A percentile compares a stretch with the other conserved stretches of the same genome.
Conservation (phyloP, 768 basidiomycete genomes). For the Mycena belliarum region DNA sequence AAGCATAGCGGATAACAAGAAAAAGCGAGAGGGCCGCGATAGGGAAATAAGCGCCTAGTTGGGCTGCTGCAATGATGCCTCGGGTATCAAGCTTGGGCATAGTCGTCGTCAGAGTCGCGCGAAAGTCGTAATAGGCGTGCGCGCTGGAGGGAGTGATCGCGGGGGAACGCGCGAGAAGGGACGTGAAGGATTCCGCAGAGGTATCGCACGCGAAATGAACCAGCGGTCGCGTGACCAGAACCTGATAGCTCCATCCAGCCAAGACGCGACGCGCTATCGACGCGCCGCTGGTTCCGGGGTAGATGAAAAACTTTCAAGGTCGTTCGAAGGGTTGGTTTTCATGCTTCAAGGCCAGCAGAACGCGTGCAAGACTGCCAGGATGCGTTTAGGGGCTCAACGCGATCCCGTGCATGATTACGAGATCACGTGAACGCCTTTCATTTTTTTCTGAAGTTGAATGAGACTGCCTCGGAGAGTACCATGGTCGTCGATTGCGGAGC, state of each 20-base stretch:
- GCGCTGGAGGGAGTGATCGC: slow-evolving; percentile 6
- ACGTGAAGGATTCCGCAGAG: slow-evolving; percentile 19
- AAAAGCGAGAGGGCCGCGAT: slow-evolving; percentile 46
- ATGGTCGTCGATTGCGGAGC: slow-evolving; percentile 68
- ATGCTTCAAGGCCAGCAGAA: no score
- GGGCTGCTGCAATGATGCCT: slow-evolving; percentile 53
- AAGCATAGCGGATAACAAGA: slow-evolving; percentile 53
- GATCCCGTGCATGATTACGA: no score
- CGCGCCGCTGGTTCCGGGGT: no score
- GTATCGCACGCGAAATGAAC: slow-evolving; percentile 10
- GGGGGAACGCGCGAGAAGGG: neutral
- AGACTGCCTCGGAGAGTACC: slow-evolving; percentile 78
- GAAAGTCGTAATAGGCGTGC: no score
- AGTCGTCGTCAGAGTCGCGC: slow-evolving; percentile 1
- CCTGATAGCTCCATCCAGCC: neutral
- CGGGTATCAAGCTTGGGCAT: slow-evolving; percentile 46
- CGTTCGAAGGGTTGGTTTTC: no score
- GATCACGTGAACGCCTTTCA: neutral
- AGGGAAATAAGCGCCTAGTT: slow-evolving; percentile 62
- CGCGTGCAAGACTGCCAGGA: no score
- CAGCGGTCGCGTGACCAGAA: slow-evolving; percentile 7
- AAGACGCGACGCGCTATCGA: slow-evolving; percentile 2
- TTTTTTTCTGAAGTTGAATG: slow-evolving; percentile 39
- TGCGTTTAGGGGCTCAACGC: no score
- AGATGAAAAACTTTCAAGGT: no score